Conservation (phyloP, 2,329 filamentous ascomycete genomes). For the Ploettnerulaceae sp. region DNA sequence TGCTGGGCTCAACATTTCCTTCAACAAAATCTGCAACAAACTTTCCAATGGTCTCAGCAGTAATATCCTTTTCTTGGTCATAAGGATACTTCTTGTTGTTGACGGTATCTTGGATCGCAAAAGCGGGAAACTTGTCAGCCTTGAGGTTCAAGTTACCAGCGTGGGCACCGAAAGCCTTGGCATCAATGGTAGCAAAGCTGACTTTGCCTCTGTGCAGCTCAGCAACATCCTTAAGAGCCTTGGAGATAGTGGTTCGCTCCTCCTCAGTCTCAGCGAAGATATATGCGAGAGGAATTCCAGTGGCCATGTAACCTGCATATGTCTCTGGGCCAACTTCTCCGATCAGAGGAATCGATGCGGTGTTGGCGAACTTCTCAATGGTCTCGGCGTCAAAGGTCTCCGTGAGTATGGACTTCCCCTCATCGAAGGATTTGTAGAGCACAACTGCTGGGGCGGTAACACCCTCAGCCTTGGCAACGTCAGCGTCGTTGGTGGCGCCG, state of each 20-base stretch:
- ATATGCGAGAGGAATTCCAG: slow-evolving; percentile 90
- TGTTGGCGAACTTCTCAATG: slow-evolving; percentile 80
- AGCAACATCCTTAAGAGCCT: slow-evolving; percentile 77
- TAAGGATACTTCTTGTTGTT: slow-evolving; percentile 98
- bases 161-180: slow-evolving; percentile 89
- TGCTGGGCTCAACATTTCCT: slow-evolving; percentile 89
- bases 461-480: slow-evolving; percentile 82
- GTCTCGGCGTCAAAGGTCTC: slow-evolving; percentile 77
- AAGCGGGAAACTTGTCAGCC: slow-evolving; percentile 90
- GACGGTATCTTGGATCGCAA: slow-evolving; percentile 90
- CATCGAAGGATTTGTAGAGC: slow-evolving; percentile 96
- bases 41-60: slow-evolving; percentile 59
- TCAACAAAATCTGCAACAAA: slow-evolving; percentile 83
- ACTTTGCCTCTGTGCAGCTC: slow-evolving; percentile 89
- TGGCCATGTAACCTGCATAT: slow-evolving; percentile 89
- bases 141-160: slow-evolving; percentile 96
- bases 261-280: slow-evolving; percentile 92
- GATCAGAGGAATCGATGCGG: slow-evolving; percentile 79
- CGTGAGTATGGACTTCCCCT: slow-evolving; percentile 82
- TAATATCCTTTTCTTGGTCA: slow-evolving; percentile 76
- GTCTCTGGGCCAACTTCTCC: slow-evolving; percentile 97
- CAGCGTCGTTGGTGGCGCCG: slow-evolving; percentile 77
- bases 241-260: slow-evolving; percentile 75
- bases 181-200: slow-evolving; percentile 98
- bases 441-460: slow-evolving; percentile 83